Percentiles rank a stretch among this genome's conserved stretches.
Evolutionary conservation across 83 land plant genomes (phyloP).

Genomic region (Picea mariana): DNA sequence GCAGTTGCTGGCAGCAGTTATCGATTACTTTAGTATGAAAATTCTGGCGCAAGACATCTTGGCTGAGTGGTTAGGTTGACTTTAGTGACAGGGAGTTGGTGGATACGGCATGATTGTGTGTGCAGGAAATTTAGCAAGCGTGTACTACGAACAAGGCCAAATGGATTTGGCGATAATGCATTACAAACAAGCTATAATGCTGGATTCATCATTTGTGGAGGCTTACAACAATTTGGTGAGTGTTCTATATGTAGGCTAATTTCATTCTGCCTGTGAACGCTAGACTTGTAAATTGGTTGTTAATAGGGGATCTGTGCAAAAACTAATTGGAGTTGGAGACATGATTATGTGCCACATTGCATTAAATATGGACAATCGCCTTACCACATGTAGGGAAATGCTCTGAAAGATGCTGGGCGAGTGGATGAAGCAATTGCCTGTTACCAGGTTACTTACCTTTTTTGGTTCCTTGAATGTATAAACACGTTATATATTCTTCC

Average conservation of each 20-base stretch:
- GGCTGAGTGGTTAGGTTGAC: slow-evolving; percentile 16
- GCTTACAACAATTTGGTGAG: slow-evolving; percentile 98
- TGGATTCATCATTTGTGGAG: slow-evolving; percentile 83
- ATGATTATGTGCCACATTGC: not conserved
- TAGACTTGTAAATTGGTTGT: not conserved
- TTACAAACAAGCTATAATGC: slow-evolving; percentile 87
- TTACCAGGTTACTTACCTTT: slow-evolving; percentile 59
- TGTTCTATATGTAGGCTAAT: slow-evolving; percentile 1
- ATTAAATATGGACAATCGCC: no score
- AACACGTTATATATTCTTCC: slow-evolving; percentile 1
- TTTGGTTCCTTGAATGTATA: not conserved
- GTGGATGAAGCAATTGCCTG: slow-evolving; percentile 96
- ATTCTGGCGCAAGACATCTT: slow-evolving; percentile 12
- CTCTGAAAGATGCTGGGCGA: slow-evolving; percentile 90
- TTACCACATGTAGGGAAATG: slow-evolving; percentile 76
- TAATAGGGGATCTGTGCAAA: not conserved
- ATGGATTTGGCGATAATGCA: slow-evolving; percentile 87
- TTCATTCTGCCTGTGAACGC: not conserved
- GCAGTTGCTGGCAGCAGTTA: slow-evolving; percentile 9
- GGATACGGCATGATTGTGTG: slow-evolving; percentile 31
- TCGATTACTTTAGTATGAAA: slow-evolving; percentile 14
- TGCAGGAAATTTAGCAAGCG: slow-evolving; percentile 94
- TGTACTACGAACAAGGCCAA: slow-evolving; percentile 89
- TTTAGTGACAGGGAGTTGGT: slow-evolving; percentile 42
- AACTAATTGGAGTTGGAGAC: not conserved